Evolutionary conservation across 2,329 filamentous ascomycete genomes (phyloP).

Genomic region (Alternaria dauci): DNA sequence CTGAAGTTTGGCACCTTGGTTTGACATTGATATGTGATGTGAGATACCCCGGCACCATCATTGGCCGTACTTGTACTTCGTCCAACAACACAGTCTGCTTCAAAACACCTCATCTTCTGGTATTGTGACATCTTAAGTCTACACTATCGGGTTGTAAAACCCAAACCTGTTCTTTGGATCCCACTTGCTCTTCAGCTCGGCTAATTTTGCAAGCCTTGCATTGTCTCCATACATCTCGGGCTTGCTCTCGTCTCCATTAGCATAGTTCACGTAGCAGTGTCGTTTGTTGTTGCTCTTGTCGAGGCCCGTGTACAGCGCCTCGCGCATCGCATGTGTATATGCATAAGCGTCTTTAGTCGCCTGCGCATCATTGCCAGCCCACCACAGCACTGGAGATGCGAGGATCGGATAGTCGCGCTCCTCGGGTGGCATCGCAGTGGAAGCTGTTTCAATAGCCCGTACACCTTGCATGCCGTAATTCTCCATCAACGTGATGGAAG

Average conservation of each 20-base stretch:
- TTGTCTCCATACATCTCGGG: slow-evolving; percentile 45
- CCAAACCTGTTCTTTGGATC: slow-evolving; percentile 42
- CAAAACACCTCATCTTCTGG: not conserved
- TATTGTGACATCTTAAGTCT: not conserved
- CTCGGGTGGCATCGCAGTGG: slow-evolving; percentile 24
- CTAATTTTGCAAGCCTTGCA: slow-evolving; percentile 34
- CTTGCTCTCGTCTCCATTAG: slow-evolving; percentile 38
- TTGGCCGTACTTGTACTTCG: not conserved
- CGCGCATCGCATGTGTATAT: slow-evolving; percentile 17
- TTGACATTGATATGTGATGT: not conserved
- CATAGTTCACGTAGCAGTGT: slow-evolving; percentile 48
- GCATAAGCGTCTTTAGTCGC: slow-evolving; percentile 19
- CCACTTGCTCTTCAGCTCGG: slow-evolving; percentile 38
- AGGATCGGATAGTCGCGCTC: slow-evolving; percentile 48
- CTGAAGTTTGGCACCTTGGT: not conserved
- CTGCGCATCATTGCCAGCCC: slow-evolving; percentile 19
- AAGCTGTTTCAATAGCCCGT: slow-evolving; percentile 9
- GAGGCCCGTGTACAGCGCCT: slow-evolving; percentile 23
- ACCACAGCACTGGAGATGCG: slow-evolving; percentile 26
- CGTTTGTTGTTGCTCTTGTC: slow-evolving; percentile 18
- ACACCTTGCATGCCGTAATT: slow-evolving; percentile 35
- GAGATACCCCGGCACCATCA: not conserved
- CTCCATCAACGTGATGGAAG: slow-evolving; percentile 27
- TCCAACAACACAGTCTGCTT: not conserved
- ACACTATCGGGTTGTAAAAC: slow-evolving; percentile 37